A percentile compares a stretch with the other conserved stretches of the same genome.
Evolutionary conservation across 2,329 filamentous ascomycete genomes (phyloP).

Genomic region (Paecilomyces sp.): DNA sequence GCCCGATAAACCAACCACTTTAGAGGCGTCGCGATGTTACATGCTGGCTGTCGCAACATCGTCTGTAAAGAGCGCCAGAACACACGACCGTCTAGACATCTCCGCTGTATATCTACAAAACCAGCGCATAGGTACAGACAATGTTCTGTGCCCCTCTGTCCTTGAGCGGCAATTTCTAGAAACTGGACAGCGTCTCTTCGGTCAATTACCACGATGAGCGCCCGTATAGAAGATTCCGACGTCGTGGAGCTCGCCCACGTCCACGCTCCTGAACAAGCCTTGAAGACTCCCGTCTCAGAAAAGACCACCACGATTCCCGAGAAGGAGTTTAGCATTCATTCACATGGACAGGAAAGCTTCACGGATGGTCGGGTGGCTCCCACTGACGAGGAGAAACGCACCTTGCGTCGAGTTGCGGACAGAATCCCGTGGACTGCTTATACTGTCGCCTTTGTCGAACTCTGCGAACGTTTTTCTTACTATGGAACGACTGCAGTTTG

Average conservation of each 20-base stretch:
- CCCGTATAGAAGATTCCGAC: not conserved
- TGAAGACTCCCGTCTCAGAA: not conserved
- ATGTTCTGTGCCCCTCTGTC: not conserved
- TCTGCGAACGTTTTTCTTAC: slow-evolving; percentile 54
- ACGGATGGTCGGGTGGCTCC: slow-evolving; percentile 20
- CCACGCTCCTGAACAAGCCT: not conserved
- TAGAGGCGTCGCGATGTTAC: not conserved
- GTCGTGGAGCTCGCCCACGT: not conserved
- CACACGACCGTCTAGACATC: not conserved
- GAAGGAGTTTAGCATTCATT: not conserved
- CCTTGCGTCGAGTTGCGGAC: slow-evolving; percentile 48
- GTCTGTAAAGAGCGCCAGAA: not conserved
- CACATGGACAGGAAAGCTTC: not conserved
- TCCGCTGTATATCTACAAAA: not conserved
- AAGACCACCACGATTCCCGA: not conserved
- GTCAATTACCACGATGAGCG: not conserved
- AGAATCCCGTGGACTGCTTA: slow-evolving; percentile 50
- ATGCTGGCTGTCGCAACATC: not conserved
- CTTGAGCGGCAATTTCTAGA: not conserved
- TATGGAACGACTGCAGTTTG: slow-evolving; percentile 43
- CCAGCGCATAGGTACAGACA: not conserved
- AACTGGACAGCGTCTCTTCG: not conserved
- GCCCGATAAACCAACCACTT: not conserved
- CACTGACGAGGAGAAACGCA: slow-evolving; percentile 44
- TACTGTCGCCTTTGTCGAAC: slow-evolving; percentile 51